Conservation (phyloP, 805 yeast species). For the Teunomyces gatunensis region DNA sequence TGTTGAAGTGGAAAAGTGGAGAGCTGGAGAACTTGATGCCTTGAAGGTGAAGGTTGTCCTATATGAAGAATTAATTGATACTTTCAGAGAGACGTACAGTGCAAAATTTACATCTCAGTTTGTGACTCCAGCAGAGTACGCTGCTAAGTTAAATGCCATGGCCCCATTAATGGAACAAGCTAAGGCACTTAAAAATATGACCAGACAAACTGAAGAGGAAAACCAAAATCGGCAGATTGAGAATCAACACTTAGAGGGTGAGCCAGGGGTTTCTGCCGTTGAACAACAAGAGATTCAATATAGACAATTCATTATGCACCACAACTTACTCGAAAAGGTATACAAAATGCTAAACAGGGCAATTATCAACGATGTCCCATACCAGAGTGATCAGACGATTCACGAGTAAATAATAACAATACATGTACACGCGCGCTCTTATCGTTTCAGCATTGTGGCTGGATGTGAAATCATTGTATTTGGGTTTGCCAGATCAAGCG, state of each 20-base stretch:
- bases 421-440: background rate
- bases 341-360: conserved; percentile 8
- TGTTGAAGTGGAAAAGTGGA: conserved; percentile 16
- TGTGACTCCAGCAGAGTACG: conserved; percentile 3
- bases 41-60: conserved; percentile 10
- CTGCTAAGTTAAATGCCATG: background rate
- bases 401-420: background rate
- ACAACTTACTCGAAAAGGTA: conserved; percentile 6
- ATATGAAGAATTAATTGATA: conserved; percentile 7
- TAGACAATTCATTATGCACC: conserved; percentile 7
- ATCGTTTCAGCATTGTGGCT: background rate
- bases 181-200: background rate
- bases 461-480: too few species aligned
- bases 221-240: background rate
- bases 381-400: background rate
- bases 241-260: background rate
- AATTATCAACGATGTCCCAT: conserved; percentile 6
- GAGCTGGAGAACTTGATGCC: conserved; percentile 15
- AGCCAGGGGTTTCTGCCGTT: background rate
- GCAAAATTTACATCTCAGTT: conserved; percentile 5
- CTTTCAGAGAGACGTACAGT: conserved; percentile 10
- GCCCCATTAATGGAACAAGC: background rate
- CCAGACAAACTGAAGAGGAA: background rate
- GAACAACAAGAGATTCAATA: conserved; percentile 6
- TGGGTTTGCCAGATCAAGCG: too few species aligned